These are phyloP conservation scores for Alopecurus myosuroides DNA, from an alignment of 176 grass and related monocot genomes.

Conservation along the genomic window DNA sequence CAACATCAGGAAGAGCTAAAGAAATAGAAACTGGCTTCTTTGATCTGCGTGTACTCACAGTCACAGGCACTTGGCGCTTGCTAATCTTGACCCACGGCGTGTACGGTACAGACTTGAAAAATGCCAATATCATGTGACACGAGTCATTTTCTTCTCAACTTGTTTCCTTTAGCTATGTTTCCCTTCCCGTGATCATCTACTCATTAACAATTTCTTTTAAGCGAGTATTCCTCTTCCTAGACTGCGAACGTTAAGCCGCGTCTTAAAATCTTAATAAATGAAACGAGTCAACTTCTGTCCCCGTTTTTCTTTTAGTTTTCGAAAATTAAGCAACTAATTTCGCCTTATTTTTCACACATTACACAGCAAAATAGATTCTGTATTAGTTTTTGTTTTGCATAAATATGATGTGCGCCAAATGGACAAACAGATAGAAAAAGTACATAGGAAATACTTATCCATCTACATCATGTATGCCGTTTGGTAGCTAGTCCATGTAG, in stretches of 20 bases:
- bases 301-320: too few species aligned
- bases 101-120: neutral
- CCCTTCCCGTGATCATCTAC: neutral
- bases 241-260: too few species aligned
- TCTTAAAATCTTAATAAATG: too few species aligned
- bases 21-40: too few species aligned
- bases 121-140: conserved; percentile 47
- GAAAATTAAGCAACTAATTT: too few species aligned
- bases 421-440: neutral
- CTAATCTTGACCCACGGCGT: neutral
- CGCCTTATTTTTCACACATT: too few species aligned
- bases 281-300: too few species aligned
- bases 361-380: too few species aligned
- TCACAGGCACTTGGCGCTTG: neutral
- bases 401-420: neutral
- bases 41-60: neutral
- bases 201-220: neutral
- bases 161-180: neutral
- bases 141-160: conserved; percentile 19
- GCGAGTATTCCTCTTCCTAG: too few species aligned
- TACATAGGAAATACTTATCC: neutral
- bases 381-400: too few species aligned
- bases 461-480: neutral
- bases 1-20: too few species aligned
- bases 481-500: conserved; percentile 38